A percentile compares a stretch with the other conserved stretches of the same genome.
phyloP scores from a whole-genome alignment of 371 early-diverging fungal genomes.

The Capillidium rhysosporum region DNA sequence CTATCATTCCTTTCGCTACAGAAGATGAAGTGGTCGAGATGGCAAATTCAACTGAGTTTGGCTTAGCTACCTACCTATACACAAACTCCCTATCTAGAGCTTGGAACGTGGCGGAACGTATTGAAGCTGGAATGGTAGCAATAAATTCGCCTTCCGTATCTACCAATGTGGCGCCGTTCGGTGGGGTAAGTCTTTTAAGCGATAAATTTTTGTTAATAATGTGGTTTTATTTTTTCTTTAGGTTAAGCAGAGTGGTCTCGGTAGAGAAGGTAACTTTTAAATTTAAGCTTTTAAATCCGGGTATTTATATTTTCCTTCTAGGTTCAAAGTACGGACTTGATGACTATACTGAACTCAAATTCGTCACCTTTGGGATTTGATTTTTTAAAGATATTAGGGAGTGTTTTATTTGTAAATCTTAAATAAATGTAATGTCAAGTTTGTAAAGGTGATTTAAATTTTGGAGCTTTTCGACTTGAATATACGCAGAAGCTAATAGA shows the following conservation, averaged over 20 bases:
- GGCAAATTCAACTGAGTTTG: slow-evolving; percentile 54
- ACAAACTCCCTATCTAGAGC: slow-evolving; percentile 47
- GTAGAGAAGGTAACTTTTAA: slow-evolving; percentile 38
- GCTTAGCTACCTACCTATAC: slow-evolving; percentile 72
- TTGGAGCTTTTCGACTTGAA: too few species aligned
- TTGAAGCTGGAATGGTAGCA: slow-evolving; percentile 83
- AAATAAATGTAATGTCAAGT: too few species aligned
- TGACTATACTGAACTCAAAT: slow-evolving; percentile 39
- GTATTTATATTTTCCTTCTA: not conserved
- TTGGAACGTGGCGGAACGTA: slow-evolving; percentile 56
- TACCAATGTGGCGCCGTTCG: slow-evolving; percentile 47
- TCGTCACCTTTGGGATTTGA: slow-evolving; percentile 11
- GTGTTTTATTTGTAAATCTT: too few species aligned
- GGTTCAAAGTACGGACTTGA: slow-evolving; percentile 39
- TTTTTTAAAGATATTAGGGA: too few species aligned
- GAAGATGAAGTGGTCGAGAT: slow-evolving; percentile 47
- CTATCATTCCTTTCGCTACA: slow-evolving; percentile 34
- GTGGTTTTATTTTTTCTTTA: slow-evolving; percentile 6
- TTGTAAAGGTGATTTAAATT: too few species aligned
- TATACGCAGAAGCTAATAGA: too few species aligned
- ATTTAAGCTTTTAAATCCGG: not conserved
- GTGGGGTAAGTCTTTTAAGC: slow-evolving; percentile 26
- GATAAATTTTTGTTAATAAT: not conserved
- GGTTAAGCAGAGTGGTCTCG: slow-evolving; percentile 59
- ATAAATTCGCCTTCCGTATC: slow-evolving; percentile 55